Evolutionary conservation across 164 flowering plant genomes (phyloP).

Genomic region (Cinnamomum chago): DNA sequence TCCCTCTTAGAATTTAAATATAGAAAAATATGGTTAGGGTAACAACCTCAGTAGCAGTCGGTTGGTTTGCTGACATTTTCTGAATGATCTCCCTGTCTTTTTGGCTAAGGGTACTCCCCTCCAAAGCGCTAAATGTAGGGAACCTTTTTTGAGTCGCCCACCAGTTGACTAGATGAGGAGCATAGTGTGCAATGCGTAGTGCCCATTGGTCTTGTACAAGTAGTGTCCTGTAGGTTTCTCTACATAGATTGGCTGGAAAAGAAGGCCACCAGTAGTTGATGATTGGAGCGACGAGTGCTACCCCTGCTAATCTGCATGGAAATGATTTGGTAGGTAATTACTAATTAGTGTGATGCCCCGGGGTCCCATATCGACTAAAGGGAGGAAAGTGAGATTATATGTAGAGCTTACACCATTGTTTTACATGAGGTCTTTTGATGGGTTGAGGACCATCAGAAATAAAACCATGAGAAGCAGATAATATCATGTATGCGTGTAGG

Average conservation of each 20-base stretch:
- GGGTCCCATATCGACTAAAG: too few species aligned
- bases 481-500: too few species aligned
- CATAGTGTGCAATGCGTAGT: slow-evolving; percentile 24
- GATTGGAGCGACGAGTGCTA: slow-evolving; percentile 30
- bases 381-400: too few species aligned
- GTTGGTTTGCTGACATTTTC: not conserved
- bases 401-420: too few species aligned
- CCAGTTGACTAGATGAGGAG: slow-evolving; percentile 31
- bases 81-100: slow-evolving; percentile 14
- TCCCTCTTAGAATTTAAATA: too few species aligned
- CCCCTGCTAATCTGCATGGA: slow-evolving; percentile 40
- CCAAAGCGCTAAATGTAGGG: slow-evolving; percentile 18
- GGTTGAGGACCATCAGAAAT: too few species aligned
- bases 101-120: not conserved
- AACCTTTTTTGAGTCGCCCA: slow-evolving; percentile 40
- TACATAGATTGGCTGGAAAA: slow-evolving; percentile 19
- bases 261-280: slow-evolving; percentile 47
- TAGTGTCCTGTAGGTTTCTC: slow-evolving; percentile 9
- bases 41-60: not conserved
- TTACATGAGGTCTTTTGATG: too few species aligned
- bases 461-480: too few species aligned
- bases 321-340: slow-evolving; percentile 1
- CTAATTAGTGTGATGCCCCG: not conserved
- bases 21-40: not conserved
- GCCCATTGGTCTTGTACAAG: slow-evolving; percentile 23